phyloP scores from a whole-genome alignment of 768 basidiomycete genomes.

The Psilocybe sp. region DNA sequence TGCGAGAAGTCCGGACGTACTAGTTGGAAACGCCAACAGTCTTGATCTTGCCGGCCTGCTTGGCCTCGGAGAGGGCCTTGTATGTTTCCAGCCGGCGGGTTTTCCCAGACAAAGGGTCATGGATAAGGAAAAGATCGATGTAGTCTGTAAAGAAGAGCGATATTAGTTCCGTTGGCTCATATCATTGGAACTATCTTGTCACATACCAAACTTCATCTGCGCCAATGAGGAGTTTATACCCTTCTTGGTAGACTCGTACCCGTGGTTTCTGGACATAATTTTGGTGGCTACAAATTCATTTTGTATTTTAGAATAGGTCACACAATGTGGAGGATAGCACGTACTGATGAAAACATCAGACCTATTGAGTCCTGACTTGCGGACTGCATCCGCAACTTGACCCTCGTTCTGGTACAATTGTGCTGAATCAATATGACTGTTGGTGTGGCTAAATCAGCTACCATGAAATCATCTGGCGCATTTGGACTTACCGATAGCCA shows the following conservation, averaged over 20 bases:
- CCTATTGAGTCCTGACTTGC: slow-evolving; percentile 50
- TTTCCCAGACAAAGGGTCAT: slow-evolving; percentile 66
- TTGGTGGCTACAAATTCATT: slow-evolving; percentile 54
- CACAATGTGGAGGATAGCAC: slow-evolving; percentile 12
- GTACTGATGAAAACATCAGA: slow-evolving; percentile 68
- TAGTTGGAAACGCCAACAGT: slow-evolving; percentile 83
- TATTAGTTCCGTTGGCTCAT: background rate
- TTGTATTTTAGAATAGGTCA: slow-evolving; percentile 3
- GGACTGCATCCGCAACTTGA: slow-evolving; percentile 55
- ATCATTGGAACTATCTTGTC: background rate
- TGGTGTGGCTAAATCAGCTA: background rate
- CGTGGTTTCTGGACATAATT: slow-evolving; percentile 48
- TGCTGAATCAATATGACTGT: slow-evolving; percentile 64
- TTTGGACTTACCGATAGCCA: slow-evolving; percentile 50
- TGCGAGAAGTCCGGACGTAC: slow-evolving; percentile 36
- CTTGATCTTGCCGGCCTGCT: slow-evolving; percentile 60
- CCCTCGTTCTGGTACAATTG: slow-evolving; percentile 65
- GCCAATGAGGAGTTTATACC: slow-evolving; percentile 57
- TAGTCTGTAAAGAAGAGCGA: slow-evolving; percentile 23
- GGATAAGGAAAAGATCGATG: slow-evolving; percentile 55
- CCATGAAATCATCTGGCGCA: background rate
- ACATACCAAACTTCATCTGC: slow-evolving; percentile 54
- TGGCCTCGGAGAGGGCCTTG: slow-evolving; percentile 62
- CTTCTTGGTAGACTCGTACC: slow-evolving; percentile 54
- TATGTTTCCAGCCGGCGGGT: slow-evolving; percentile 66